phyloP scores from a whole-genome alignment of 768 basidiomycete species.

The Mycena amicta region DNA sequence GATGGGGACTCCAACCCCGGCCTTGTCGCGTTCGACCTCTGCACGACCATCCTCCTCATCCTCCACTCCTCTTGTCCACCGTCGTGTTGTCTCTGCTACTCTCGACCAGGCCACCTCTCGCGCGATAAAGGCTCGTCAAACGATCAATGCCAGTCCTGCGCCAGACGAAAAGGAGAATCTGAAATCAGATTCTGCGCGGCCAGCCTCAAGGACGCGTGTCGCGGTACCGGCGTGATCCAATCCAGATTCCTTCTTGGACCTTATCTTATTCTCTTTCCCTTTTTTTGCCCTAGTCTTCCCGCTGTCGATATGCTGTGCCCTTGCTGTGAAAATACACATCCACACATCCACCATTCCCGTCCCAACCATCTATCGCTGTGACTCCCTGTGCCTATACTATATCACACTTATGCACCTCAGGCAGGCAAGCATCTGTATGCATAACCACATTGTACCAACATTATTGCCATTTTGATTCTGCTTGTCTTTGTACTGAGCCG shows the following conservation, averaged over 20 bases:
- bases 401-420: neutral
- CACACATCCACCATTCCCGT: neutral
- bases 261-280: constrained; percentile 19
- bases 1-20: constrained; percentile 43
- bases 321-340: constrained; percentile 9
- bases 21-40: constrained; percentile 31
- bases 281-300: neutral
- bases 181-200: constrained; percentile 23
- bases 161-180: constrained; percentile 66
- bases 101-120: constrained; percentile 37
- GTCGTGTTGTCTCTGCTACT: constrained; percentile 33
- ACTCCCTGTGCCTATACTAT: constrained; percentile 3
- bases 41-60: constrained; percentile 32
- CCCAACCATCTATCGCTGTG: constrained; percentile 5
- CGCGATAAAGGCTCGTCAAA: constrained; percentile 33
- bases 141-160: constrained; percentile 37
- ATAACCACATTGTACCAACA: neutral
- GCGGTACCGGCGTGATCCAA: constrained; percentile 14
- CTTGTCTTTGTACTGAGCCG: too few relatives aligned
- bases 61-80: constrained; percentile 14
- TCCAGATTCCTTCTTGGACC: neutral
- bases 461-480: too few relatives aligned
- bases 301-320: constrained; percentile 20
- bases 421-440: neutral
- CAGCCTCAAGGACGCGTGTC: constrained; percentile 25